Evolutionary conservation across 2,329 filamentous ascomycete species (phyloP), one percentile per base, ranked within the genome.

Genomic region (Lecanoromycetidae sp.): DNA sequence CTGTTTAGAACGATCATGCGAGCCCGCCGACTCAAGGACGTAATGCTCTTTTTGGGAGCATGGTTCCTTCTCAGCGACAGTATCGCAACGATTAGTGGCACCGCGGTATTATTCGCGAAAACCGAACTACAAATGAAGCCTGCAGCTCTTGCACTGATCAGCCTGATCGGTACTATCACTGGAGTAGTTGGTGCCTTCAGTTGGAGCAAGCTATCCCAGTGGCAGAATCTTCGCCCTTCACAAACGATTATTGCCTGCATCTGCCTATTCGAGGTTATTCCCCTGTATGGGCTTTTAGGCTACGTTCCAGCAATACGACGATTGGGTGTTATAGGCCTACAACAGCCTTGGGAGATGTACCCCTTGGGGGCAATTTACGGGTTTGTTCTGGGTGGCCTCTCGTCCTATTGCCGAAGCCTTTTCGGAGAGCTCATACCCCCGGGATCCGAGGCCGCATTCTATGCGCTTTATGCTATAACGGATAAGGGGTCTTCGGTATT

Each of bases 311-410:
- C 85, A 5, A 74, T 98, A 38, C 75, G 79, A 56, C 68, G 71
- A 6, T 77, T 83, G 64, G 88, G 87, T 0, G 79, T 85, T 4
- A 67, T 87, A 33, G 91, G 91, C 1, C 72, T 98, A n/a, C 87
- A 94, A 63, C 81, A 91, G 60, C 82, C 85, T 3, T 94, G 87
- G 85, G 91, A 98, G 58, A 95, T 98, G 86, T 96, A 91, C 57
- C 85, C 86, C 0, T 67, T 98, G 1, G 88, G 87, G 0, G 84
- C 84, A 3, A 78, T 96, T 10, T 96, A 95, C 63, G 91, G 91
- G 0, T 78, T 98, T 41, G 88, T 96, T 2, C 77, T 96, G 25
- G 91, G 91, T n/a, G 91, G 91, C 0, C 68, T 98, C 33, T 87
- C 84, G 49, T 84, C 83, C 20, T 95, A 96, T 64, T 96, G 91